Conservation (phyloP, 371 early-diverging fungal species). For the Phascolomyces articulosus region DNA sequence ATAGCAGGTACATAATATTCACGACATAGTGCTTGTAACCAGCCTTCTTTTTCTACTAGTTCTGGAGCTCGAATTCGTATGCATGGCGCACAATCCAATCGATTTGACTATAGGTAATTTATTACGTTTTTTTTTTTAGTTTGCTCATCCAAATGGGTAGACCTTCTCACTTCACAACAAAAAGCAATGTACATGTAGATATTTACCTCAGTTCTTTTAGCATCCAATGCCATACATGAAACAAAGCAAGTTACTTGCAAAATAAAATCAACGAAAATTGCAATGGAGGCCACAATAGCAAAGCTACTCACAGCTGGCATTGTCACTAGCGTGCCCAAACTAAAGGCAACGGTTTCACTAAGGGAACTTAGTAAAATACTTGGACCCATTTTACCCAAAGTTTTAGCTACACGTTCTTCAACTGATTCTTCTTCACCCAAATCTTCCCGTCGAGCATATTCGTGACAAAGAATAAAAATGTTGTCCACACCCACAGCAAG, state of each 20-base stretch:
- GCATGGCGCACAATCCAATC: constrained; percentile 72
- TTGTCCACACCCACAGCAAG: constrained; percentile 85
- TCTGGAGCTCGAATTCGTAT: constrained; percentile 58
- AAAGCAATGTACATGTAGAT: too few relatives aligned
- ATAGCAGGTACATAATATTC: constrained; percentile 65
- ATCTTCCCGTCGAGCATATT: constrained; percentile 57
- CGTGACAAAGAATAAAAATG: constrained; percentile 76
- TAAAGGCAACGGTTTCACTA: constrained; percentile 77
- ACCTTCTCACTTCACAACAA: too few relatives aligned
- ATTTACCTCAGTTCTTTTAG: constrained; percentile 53
- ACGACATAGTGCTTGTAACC: constrained; percentile 49
- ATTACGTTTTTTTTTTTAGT: too few relatives aligned
- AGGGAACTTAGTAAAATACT: constrained; percentile 70
- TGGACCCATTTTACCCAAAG: constrained; percentile 72
- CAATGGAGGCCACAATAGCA: constrained; percentile 74
- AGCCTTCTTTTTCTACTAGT: constrained; percentile 55
- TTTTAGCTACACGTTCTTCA: constrained; percentile 62
- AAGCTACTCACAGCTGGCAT: constrained; percentile 84
- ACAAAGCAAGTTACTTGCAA: constrained; percentile 77
- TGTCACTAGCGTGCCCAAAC: constrained; percentile 67
- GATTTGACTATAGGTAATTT: constrained; percentile 35
- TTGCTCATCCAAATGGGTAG: too few relatives aligned
- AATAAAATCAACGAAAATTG: constrained; percentile 74
- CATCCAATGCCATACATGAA: constrained; percentile 71
- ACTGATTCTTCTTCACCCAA: constrained; percentile 31